These are phyloP conservation scores for Mayamaea pseudoterrestris DNA, from an alignment of 108 stramenopile species.

Conservation along the genomic window DNA sequence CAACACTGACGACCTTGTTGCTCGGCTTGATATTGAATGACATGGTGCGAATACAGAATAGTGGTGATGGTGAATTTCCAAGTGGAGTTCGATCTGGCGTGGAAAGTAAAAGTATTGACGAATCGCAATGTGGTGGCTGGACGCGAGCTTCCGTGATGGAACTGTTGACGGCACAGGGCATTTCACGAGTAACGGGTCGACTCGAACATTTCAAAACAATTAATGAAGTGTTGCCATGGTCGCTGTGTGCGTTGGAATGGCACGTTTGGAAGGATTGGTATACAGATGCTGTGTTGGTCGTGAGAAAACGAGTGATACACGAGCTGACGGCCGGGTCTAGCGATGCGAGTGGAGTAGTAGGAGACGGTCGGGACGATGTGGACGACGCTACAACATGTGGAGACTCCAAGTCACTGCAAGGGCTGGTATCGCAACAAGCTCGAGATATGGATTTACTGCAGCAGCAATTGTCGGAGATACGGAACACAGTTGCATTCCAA, in stretches of 20 bases:
- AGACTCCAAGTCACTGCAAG: conserved; percentile 23
- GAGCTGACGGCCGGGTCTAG: conserved; percentile 36
- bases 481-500: not conserved
- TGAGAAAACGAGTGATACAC: conserved; percentile 53
- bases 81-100: too few relatives aligned
- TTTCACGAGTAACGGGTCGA: conserved; percentile 13
- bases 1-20: conserved; percentile 30
- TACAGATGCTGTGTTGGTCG: conserved; percentile 28
- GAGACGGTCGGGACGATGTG: conserved; percentile 8
- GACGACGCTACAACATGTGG: not conserved
- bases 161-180: conserved; percentile 7
- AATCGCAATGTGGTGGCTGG: conserved; percentile 34
- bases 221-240: conserved; percentile 19
- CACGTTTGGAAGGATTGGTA: conserved; percentile 38
- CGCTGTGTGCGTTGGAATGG: conserved; percentile 27
- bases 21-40: conserved; percentile 59
- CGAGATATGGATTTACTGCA: conserved; percentile 53
- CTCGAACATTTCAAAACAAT: conserved; percentile 21
- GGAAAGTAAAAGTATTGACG: too few relatives aligned
- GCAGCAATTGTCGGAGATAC: not conserved
- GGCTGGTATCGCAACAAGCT: conserved; percentile 48
- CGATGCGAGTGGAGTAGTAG: conserved; percentile 23
- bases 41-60: conserved; percentile 13
- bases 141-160: conserved; percentile 21
- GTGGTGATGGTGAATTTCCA: too few relatives aligned